phyloP scores from a whole-genome alignment of 108 stramenopile genomes.

The Nannochloropsis gaditana region DNA sequence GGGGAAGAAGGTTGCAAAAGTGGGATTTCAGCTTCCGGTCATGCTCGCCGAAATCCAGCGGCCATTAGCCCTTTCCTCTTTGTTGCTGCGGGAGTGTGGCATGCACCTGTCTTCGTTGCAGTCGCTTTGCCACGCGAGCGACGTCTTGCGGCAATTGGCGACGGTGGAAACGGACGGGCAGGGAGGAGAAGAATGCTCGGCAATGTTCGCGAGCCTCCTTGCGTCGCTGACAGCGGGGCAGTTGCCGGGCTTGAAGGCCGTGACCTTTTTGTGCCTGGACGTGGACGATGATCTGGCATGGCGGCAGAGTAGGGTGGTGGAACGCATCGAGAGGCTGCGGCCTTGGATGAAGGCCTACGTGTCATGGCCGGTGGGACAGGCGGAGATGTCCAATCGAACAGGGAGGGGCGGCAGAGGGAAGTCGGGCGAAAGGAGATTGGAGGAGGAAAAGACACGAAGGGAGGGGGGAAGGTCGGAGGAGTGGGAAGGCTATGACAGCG shows the following conservation, averaged over 20 bases:
- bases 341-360: constrained; percentile 19
- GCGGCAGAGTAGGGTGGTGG: background rate
- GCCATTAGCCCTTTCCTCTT: background rate
- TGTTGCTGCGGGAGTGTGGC: background rate
- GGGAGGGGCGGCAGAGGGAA: background rate
- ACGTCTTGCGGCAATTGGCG: background rate
- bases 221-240: background rate
- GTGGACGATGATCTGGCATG: background rate
- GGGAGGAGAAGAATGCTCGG: background rate
- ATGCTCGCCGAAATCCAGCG: background rate
- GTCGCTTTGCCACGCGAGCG: background rate
- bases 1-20: too few species aligned
- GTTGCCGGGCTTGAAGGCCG: background rate
- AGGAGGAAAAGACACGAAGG: background rate
- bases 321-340: background rate
- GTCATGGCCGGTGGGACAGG: background rate
- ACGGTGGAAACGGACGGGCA: background rate
- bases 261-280: background rate
- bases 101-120: background rate
- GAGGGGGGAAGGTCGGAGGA: background rate
- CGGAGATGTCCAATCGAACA: background rate
- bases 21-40: background rate
- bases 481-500: background rate
- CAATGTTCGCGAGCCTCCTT: background rate
- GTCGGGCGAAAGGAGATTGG: background rate